Conservation (phyloP, 2,329 filamentous ascomycete species). For the Cercospora zeina region DNA sequence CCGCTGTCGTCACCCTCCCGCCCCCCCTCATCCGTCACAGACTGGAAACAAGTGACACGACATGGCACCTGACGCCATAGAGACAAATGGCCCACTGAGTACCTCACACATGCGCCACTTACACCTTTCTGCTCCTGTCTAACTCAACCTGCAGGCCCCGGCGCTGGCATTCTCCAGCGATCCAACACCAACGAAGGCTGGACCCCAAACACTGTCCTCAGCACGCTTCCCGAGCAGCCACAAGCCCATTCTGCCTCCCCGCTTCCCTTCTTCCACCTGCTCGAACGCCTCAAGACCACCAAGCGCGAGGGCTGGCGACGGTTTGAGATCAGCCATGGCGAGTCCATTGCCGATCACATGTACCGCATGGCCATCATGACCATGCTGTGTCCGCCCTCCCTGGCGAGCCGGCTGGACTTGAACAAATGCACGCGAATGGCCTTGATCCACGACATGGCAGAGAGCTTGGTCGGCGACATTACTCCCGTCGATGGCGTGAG, state of each 20-base stretch:
- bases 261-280: conserved; percentile 88
- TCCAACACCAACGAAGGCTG: conserved; percentile 40
- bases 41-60: neutral
- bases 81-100: conserved; percentile 46
- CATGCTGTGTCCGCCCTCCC: conserved; percentile 78
- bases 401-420: conserved; percentile 72
- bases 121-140: conserved; percentile 14
- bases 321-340: conserved; percentile 73
- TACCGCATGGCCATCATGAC: conserved; percentile 98
- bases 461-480: conserved; percentile 92
- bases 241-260: conserved; percentile 67
- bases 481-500: conserved; percentile 84
- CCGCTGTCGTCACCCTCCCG: neutral
- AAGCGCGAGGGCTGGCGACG: conserved; percentile 95
- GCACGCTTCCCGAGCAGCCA: conserved; percentile 61
- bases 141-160: conserved; percentile 31
- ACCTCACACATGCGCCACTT: conserved; percentile 6
- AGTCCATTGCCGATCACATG: conserved; percentile 96
- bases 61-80: conserved; percentile 42
- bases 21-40: neutral
- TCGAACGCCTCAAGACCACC: conserved; percentile 92
- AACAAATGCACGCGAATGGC: conserved; percentile 91
- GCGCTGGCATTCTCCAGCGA: conserved; percentile 41
- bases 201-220: conserved; percentile 59
- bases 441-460: conserved; percentile 95